Evolutionary conservation across 2,329 filamentous ascomycete species (phyloP).

Genomic region (Aureobasidium leucospermi): DNA sequence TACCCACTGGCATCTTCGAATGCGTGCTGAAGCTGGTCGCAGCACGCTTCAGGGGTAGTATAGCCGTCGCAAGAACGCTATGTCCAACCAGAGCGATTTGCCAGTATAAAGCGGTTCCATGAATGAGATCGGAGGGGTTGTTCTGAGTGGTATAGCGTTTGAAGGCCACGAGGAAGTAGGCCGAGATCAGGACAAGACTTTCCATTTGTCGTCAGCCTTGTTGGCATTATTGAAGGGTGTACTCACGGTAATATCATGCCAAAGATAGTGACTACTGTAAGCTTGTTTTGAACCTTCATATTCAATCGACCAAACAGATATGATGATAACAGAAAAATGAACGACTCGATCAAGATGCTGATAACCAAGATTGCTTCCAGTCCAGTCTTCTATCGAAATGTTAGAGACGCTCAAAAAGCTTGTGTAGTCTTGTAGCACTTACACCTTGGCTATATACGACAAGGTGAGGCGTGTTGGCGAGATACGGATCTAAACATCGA

Average conservation of each 20-base stretch:
- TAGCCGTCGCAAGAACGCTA: background rate
- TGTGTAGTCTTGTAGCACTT: background rate
- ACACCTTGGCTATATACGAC: background rate
- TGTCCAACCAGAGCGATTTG: background rate
- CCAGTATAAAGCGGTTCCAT: background rate
- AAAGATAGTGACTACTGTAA: background rate
- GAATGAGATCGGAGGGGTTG: background rate
- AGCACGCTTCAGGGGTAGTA: background rate
- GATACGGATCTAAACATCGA: background rate
- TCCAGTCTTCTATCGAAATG: background rate
- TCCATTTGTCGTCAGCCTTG: too few relatives aligned
- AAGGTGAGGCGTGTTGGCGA: background rate
- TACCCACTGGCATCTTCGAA: background rate
- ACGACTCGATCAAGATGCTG: background rate
- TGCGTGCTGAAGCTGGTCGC: background rate
- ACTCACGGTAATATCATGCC: background rate
- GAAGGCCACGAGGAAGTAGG: background rate
- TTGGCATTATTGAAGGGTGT: too few relatives aligned
- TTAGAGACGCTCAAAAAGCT: background rate
- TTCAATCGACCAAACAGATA: background rate
- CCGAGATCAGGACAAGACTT: background rate
- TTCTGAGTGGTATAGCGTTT: background rate
- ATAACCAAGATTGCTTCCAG: background rate
- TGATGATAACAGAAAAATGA: background rate
- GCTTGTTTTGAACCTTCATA: background rate